phyloP scores from a whole-genome alignment of 352 stramenopile species.

The Pythium myriotylum region DNA sequence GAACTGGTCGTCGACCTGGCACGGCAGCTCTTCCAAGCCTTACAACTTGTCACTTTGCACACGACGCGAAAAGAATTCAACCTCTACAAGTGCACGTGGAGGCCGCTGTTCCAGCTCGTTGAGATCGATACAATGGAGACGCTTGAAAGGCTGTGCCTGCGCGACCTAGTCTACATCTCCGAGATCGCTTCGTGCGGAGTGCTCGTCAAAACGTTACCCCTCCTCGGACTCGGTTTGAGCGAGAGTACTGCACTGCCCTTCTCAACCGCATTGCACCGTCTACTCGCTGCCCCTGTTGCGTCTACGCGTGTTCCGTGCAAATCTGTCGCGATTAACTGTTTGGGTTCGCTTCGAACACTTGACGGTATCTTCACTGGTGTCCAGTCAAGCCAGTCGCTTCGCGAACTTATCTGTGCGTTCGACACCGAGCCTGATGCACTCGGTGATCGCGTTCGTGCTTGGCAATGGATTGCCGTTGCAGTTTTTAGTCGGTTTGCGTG shows the following conservation, averaged over 20 bases:
- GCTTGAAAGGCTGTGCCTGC: too few species aligned
- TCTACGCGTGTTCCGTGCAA: neutral
- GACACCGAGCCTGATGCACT: neutral
- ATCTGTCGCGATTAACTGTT: neutral
- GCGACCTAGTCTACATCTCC: neutral
- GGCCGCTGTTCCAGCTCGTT: too few species aligned
- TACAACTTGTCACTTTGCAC: neutral
- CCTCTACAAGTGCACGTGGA: too few species aligned
- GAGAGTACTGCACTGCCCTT: too few species aligned
- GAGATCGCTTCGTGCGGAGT: constrained; percentile 1
- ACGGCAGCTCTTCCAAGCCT: neutral
- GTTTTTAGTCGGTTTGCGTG: too few species aligned
- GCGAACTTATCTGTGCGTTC: neutral
- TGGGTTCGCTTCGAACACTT: neutral
- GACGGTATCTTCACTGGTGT: neutral
- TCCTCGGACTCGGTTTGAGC: neutral
- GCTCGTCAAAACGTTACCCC: neutral
- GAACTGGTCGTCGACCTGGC: too few species aligned
- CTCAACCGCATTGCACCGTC: neutral
- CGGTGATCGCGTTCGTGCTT: too few species aligned
- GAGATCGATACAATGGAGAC: too few species aligned
- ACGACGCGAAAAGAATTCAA: neutral
- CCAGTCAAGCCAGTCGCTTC: neutral
- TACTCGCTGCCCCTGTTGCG: neutral
- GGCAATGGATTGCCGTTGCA: too few species aligned